These are phyloP conservation scores for Ricinus communis DNA, from an alignment of 345 rosid species.

Conservation along the genomic window DNA sequence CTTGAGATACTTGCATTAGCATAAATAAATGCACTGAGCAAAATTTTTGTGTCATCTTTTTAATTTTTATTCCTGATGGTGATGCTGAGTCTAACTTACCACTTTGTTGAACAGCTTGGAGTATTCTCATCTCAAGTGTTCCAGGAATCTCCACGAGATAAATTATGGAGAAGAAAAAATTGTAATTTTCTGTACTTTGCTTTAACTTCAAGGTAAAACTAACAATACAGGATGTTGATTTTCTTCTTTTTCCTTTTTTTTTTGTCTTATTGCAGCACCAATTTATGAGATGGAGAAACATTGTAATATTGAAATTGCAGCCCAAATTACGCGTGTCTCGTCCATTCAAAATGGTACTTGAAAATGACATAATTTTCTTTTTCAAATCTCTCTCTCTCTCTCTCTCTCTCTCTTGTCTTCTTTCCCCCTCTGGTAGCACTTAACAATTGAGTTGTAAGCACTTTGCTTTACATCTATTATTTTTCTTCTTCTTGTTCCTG, in stretches of 20 bases:
- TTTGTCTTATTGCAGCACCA: slow-evolving; percentile 59
- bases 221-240: slow-evolving; percentile 18
- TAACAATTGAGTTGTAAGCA: background rate
- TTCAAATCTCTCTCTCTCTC: background rate
- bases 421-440: slow-evolving; percentile 2
- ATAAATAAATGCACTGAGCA: background rate
- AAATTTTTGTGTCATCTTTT: background rate
- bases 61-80: slow-evolving; percentile 3
- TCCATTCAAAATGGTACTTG: slow-evolving; percentile 57
- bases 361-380: too few relatives aligned
- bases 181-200: slow-evolving; percentile 41
- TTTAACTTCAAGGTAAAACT: slow-evolving; percentile 23
- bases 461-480: background rate
- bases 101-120: slow-evolving; percentile 72
- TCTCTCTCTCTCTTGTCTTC: too few relatives aligned
- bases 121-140: slow-evolving; percentile 94
- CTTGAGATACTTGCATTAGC: background rate
- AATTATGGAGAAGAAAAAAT: slow-evolving; percentile 69
- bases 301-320: slow-evolving; percentile 93
- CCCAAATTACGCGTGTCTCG: slow-evolving; percentile 64
- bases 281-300: slow-evolving; percentile 93
- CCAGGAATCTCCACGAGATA: slow-evolving; percentile 85
- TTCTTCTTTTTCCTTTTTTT: too few relatives aligned
- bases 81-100: slow-evolving; percentile 11
- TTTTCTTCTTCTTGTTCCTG: background rate